These are phyloP conservation scores for Arthroderma uncinatum DNA, from an alignment of 2,329 filamentous ascomycete species.

Conservation along the genomic window DNA sequence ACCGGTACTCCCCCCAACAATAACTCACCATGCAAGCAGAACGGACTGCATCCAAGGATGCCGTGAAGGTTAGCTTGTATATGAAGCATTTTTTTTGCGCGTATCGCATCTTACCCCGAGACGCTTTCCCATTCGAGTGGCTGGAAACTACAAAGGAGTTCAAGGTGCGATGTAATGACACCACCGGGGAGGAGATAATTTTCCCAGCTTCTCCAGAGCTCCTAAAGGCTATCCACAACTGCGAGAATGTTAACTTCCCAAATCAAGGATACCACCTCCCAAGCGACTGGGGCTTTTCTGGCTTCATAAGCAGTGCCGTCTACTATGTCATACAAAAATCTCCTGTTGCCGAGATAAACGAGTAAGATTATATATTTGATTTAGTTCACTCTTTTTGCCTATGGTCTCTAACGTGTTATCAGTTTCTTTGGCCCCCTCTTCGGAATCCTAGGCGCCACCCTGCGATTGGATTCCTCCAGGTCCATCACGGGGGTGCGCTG, in stretches of 20 bases:
- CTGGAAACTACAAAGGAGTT: slow-evolving; percentile 13
- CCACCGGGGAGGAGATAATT: slow-evolving; percentile 7
- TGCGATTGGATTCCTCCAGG: neutral
- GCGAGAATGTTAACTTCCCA: slow-evolving; percentile 6
- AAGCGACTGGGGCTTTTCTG: slow-evolving; percentile 12
- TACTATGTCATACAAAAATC: slow-evolving; percentile 6
- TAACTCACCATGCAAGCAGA: neutral
- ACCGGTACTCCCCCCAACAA: neutral
- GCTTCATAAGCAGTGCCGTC: slow-evolving; percentile 9
- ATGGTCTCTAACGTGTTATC: neutral
- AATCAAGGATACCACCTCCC: neutral
- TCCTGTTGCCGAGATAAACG: neutral
- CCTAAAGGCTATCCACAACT: slow-evolving; percentile 11
- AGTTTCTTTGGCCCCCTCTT: slow-evolving; percentile 10
- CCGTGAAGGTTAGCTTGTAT: neutral
- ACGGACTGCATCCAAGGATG: neutral
- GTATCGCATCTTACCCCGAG: slow-evolving; percentile 4
- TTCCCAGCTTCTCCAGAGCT: slow-evolving; percentile 9
- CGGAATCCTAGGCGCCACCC: neutral
- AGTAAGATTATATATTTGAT: neutral
- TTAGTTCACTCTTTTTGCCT: neutral
- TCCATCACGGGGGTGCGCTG: neutral
- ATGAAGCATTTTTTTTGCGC: neutral
- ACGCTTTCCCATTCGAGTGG: slow-evolving; percentile 12
- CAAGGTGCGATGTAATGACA: slow-evolving; percentile 11